These are phyloP conservation scores for Hyphodiscus sp. DNA, from an alignment of 2,329 filamentous ascomycete genomes.

Conservation along the genomic window DNA sequence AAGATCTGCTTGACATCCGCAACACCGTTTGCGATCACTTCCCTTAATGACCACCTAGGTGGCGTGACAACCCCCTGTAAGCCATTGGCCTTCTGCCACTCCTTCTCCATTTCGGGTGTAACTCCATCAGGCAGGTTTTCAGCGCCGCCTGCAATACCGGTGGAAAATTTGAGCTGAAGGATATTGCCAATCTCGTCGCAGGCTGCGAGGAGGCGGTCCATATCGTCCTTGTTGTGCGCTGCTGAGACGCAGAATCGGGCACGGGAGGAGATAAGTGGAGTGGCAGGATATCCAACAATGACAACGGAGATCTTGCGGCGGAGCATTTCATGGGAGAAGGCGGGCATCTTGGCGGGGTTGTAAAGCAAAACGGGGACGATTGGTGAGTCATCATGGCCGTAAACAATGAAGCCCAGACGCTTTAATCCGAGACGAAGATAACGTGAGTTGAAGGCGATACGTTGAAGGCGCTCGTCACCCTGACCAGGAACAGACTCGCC, in stretches of 20 bases:
- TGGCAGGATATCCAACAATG: constrained; percentile 94
- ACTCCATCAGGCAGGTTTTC: constrained; percentile 68
- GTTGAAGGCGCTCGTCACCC: constrained; percentile 89
- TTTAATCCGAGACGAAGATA: constrained; percentile 97
- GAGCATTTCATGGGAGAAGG: constrained; percentile 98
- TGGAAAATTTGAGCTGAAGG: constrained; percentile 95
- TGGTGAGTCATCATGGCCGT: constrained; percentile 94
- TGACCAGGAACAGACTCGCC: constrained; percentile 85
- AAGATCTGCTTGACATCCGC: constrained; percentile 61
- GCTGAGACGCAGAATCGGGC: constrained; percentile 94
- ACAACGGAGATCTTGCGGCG: constrained; percentile 96
- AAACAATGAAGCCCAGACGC: constrained; percentile 92
- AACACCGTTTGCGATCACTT: constrained; percentile 63
- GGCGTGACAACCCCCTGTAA: constrained; percentile 43
- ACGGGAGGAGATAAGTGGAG: constrained; percentile 87
- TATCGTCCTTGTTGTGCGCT: constrained; percentile 96
- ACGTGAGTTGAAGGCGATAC: constrained; percentile 95
- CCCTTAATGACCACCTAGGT: constrained; percentile 64
- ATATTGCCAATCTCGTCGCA: constrained; percentile 92
- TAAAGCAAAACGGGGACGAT: constrained; percentile 94
- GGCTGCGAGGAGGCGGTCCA: constrained; percentile 80
- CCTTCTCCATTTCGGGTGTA: constrained; percentile 63
- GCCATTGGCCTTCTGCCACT: constrained; percentile 55
- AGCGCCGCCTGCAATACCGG: constrained; percentile 83
- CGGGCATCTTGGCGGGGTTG: constrained; percentile 97